A percentile compares a stretch with the other conserved stretches of the same genome.
Conservation (phyloP, 2,329 filamentous ascomycete species). For the Mariannaea elegans region DNA sequence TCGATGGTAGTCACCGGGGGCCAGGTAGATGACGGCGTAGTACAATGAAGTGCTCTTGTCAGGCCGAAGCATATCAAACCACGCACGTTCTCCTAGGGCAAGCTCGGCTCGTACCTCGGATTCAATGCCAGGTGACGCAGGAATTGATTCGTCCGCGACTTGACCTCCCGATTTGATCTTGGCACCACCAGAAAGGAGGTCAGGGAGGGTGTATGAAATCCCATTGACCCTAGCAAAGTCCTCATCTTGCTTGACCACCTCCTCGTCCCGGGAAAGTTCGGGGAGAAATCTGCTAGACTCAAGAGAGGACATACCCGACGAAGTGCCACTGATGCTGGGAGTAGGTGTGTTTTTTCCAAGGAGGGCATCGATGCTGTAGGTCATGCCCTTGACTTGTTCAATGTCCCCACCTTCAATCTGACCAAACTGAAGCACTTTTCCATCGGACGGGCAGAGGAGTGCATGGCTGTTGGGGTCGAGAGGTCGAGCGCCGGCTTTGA, state of each 20-base stretch:
- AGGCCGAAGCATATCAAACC: conserved; percentile 73
- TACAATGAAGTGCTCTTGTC: conserved; percentile 79
- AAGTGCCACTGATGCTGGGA: conserved; percentile 59
- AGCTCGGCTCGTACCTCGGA: conserved; percentile 86
- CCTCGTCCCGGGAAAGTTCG: conserved; percentile 60
- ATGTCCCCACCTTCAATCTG: conserved; percentile 93
- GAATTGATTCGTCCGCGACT: conserved; percentile 78
- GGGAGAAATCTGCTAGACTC: conserved; percentile 35
- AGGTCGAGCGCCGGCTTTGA: conserved; percentile 88
- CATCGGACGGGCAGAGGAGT: conserved; percentile 88
- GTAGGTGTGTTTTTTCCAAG: conserved; percentile 74
- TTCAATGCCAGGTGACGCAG: conserved; percentile 71
- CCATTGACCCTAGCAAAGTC: conserved; percentile 96
- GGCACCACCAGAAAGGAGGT: conserved; percentile 79
- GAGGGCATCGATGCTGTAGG: conserved; percentile 93
- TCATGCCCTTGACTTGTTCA: conserved; percentile 98
- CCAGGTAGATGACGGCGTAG: conserved; percentile 95
- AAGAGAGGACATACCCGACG: conserved; percentile 34
- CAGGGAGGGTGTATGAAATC: conserved; percentile 92
- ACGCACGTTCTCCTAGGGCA: conserved; percentile 74
- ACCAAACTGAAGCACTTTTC: conserved; percentile 89
- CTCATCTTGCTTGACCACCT: conserved; percentile 80
- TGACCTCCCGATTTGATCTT: conserved; percentile 54
- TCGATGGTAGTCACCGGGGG: conserved; percentile 96
- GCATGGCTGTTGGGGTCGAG: conserved; percentile 83